phyloP scores from a whole-genome alignment of 768 basidiomycete species.

The Tricholoma furcatifolium region DNA sequence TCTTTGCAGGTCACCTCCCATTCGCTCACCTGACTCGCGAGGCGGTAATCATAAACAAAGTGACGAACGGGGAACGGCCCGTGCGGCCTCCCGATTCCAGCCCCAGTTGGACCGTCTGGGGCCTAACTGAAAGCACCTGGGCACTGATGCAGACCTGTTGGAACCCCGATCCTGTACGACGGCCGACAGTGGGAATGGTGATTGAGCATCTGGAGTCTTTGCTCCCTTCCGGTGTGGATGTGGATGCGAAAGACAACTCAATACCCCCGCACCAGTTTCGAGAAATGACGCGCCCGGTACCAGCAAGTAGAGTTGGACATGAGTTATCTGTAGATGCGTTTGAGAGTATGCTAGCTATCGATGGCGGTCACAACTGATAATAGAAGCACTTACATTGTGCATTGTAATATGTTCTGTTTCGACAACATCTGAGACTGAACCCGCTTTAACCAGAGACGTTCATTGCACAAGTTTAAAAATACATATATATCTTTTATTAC shows the following conservation, averaged over 20 bases:
- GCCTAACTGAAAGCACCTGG: constrained; percentile 2
- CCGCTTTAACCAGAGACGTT: too few relatives aligned
- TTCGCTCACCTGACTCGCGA: not conserved
- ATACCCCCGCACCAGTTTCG: not conserved
- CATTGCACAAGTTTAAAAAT: too few relatives aligned
- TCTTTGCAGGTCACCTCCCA: not conserved
- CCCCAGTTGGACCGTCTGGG: constrained; percentile 2
- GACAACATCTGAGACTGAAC: too few relatives aligned
- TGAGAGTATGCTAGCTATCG: too few relatives aligned
- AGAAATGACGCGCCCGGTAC: not conserved
- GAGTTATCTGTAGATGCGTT: too few relatives aligned
- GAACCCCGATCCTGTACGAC: not conserved
- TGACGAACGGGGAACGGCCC: not conserved
- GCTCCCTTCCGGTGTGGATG: too few relatives aligned
- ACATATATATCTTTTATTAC: too few relatives aligned
- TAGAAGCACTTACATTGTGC: too few relatives aligned
- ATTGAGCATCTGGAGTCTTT: not conserved
- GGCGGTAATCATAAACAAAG: not conserved
- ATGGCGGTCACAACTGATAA: too few relatives aligned
- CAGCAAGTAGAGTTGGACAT: too few relatives aligned
- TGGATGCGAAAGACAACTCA: not conserved
- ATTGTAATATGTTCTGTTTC: too few relatives aligned
- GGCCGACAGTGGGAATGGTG: not conserved
- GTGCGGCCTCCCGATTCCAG: not conserved
- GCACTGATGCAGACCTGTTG: constrained; percentile 5